phyloP scores from a whole-genome alignment of 352 stramenopile species.

The Phytophthora melonis region DNA sequence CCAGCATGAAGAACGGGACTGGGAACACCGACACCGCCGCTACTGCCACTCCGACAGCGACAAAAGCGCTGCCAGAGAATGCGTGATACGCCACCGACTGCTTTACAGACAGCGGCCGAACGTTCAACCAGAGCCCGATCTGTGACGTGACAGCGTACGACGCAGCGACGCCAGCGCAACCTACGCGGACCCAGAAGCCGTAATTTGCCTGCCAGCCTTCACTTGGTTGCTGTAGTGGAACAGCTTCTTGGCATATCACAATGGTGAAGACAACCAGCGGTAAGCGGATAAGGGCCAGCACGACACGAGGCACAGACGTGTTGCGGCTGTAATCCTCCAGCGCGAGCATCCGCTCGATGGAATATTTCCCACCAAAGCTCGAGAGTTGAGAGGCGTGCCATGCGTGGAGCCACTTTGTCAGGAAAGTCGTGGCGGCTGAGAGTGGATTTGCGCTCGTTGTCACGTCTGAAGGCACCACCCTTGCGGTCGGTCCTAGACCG shows the following conservation, averaged over 20 bases:
- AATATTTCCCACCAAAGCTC: constrained; percentile 6
- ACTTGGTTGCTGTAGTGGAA: constrained; percentile 7
- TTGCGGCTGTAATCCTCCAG: constrained; percentile 4
- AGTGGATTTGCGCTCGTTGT: too few species aligned
- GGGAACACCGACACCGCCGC: constrained; percentile 10
- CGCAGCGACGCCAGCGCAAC: not conserved
- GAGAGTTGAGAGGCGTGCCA: not conserved
- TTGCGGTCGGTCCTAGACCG: too few species aligned
- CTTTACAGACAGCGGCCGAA: not conserved
- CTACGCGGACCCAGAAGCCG: constrained; percentile 5
- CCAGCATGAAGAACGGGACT: constrained; percentile 2
- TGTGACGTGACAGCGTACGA: not conserved
- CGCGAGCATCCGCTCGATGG: constrained; percentile 7
- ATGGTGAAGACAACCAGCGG: not conserved
- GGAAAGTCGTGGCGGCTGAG: not conserved
- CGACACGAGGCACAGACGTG: not conserved
- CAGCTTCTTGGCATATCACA: constrained; percentile 5
- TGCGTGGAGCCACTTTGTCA: not conserved
- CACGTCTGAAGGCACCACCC: not conserved
- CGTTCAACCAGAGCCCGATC: not conserved
- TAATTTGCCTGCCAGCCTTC: constrained; percentile 13
- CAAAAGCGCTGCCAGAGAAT: not conserved
- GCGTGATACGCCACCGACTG: not conserved
- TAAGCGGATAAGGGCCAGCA: not conserved
- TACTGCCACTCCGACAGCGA: not conserved